phyloP scores from a whole-genome alignment of 2,329 filamentous ascomycete species.

The Neonectria sp. region DNA sequence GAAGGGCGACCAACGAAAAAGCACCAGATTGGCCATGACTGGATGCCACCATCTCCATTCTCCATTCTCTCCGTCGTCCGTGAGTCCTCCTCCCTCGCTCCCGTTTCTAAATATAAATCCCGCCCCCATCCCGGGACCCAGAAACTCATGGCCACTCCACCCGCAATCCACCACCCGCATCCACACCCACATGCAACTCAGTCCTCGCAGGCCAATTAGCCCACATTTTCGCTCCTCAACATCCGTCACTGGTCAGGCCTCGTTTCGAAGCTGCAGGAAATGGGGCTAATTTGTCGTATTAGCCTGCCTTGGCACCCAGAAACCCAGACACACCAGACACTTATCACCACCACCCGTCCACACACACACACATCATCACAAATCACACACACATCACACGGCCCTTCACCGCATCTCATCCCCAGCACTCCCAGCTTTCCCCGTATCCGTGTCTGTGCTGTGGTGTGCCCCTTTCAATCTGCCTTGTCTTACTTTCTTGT shows the following conservation, averaged over 20 bases:
- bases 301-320: constrained; percentile 27
- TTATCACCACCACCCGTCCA: constrained; percentile 6
- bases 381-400: neutral
- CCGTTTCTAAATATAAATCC: constrained; percentile 34
- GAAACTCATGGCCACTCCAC: neutral
- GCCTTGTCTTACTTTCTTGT: neutral
- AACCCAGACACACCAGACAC: constrained; percentile 7
- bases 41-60: neutral
- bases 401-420: constrained; percentile 14
- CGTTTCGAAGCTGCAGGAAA: constrained; percentile 34
- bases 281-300: constrained; percentile 44
- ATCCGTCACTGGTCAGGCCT: constrained; percentile 13
- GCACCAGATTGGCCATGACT: neutral
- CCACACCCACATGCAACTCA: constrained; percentile 21
- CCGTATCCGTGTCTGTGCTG: neutral
- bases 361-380: neutral
- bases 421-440: neutral
- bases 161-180: neutral
- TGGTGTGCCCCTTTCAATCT: neutral
- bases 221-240: constrained; percentile 19
- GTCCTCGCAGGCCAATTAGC: constrained; percentile 40
- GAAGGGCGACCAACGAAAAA: neutral
- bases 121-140: constrained; percentile 20
- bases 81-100: constrained; percentile 20
- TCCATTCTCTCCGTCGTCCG: neutral